These are phyloP conservation scores for Penicillium concentricum DNA, from an alignment of 2,329 filamentous ascomycete genomes.

Conservation along the genomic window DNA sequence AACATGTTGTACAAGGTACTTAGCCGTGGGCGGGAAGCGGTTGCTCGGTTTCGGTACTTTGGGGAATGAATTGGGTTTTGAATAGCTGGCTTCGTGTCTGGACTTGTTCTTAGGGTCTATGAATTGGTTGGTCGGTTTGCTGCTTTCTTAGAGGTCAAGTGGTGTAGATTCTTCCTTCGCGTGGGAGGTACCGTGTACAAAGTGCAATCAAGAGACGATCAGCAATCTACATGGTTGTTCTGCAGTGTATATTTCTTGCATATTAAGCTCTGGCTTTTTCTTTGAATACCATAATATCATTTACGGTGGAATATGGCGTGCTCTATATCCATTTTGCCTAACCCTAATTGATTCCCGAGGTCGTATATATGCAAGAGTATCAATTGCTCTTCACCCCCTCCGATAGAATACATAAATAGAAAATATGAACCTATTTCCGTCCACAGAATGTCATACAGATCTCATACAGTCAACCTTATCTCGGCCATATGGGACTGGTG, in stretches of 20 bases:
- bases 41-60: not conserved
- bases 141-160: not conserved
- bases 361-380: not conserved
- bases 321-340: not conserved
- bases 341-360: not conserved
- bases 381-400: too few species aligned
- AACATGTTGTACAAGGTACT: constrained; percentile 14
- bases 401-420: not conserved
- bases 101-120: not conserved
- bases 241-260: not conserved
- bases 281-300: not conserved
- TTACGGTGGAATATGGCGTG: not conserved
- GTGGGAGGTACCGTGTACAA: constrained; percentile 8
- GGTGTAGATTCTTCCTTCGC: not conserved
- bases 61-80: not conserved
- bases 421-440: not conserved
- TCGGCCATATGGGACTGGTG: constrained; percentile 19
- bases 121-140: not conserved
- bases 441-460: not conserved
- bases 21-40: not conserved
- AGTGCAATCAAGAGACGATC: not conserved
- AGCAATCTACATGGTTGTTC: not conserved
- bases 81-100: not conserved
- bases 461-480: not conserved
- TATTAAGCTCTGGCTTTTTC: not conserved